Evolutionary conservation across 2,329 filamentous ascomycete species (phyloP).

Genomic region (Nannizzia gypsea): DNA sequence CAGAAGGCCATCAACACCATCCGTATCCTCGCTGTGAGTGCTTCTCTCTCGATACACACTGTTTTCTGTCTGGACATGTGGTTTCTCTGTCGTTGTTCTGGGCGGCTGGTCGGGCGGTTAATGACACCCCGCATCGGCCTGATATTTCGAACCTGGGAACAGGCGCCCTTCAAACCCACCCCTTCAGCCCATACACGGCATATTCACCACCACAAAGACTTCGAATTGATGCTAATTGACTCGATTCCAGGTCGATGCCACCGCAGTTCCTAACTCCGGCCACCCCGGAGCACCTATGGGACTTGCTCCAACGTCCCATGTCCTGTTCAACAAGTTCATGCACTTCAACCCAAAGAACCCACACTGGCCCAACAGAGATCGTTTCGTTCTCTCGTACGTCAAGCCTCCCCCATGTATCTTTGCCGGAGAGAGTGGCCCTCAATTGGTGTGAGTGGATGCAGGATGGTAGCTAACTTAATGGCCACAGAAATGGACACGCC

Average conservation of each 20-base stretch:
- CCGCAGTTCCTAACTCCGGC: constrained; percentile 87
- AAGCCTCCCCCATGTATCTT: background rate
- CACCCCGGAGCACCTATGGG: constrained; percentile 98
- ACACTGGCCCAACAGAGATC: constrained; percentile 90
- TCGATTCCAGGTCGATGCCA: constrained; percentile 87
- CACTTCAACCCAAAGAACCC: constrained; percentile 99
- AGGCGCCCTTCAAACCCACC: background rate
- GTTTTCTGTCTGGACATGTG: background rate
- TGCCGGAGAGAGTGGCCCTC: constrained; percentile 7
- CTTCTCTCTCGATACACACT: constrained; percentile 9
- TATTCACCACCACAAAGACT: background rate
- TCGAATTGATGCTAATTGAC: background rate
- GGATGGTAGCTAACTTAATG: background rate
- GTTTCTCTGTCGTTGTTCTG: background rate
- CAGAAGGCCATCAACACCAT: constrained; percentile 96
- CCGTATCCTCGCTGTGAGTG: constrained; percentile 82
- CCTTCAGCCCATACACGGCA: background rate
- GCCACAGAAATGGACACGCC: constrained; percentile 78
- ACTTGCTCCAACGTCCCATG: constrained; percentile 89
- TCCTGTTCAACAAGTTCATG: constrained; percentile 98
- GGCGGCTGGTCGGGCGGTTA: background rate
- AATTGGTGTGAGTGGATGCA: background rate
- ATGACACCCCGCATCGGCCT: background rate
- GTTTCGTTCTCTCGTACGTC: constrained; percentile 96
- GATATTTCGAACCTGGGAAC: background rate